phyloP scores from a whole-genome alignment of 1,284 basidiomycete species.

The Puccinia novopanici region DNA sequence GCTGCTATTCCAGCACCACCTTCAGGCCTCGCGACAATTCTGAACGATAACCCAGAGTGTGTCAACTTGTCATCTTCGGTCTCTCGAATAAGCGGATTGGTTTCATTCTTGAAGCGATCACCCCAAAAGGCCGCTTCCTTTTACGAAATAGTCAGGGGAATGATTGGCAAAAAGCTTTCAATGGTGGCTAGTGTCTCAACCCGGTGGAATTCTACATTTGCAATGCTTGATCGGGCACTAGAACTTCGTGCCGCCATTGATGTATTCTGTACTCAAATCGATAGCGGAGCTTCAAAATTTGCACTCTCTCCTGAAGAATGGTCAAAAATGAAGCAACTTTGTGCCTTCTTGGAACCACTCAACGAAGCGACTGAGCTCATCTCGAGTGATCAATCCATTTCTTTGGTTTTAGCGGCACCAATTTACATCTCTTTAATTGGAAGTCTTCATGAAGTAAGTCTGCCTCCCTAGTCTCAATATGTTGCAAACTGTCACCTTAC shows the following conservation, averaged over 20 bases:
- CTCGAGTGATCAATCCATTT: neutral
- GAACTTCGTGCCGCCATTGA: no score
- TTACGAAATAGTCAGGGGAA: neutral
- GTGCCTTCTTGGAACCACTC: slow-evolving; percentile 1
- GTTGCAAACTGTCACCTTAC: neutral
- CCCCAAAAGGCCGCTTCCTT: neutral
- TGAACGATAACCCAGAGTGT: neutral
- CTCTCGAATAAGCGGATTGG: neutral
- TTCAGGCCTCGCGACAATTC: neutral
- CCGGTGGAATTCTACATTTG: neutral
- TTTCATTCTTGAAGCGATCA: neutral
- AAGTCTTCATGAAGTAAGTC: neutral
- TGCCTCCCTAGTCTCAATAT: neutral
- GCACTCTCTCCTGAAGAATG: no score
- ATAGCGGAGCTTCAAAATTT: no score
- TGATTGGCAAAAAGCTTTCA: neutral
- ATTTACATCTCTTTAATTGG: neutral
- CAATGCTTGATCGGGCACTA: neutral
- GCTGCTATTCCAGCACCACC: neutral
- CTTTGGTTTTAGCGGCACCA: neutral
- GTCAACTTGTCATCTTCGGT: neutral
- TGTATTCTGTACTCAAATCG: no score
- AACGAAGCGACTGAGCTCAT: neutral
- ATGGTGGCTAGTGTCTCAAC: neutral
- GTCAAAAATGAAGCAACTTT: neutral